Base-by-base conservation (phyloP, 768 basidiomycete species). In the Trametes meyenii region DNA sequence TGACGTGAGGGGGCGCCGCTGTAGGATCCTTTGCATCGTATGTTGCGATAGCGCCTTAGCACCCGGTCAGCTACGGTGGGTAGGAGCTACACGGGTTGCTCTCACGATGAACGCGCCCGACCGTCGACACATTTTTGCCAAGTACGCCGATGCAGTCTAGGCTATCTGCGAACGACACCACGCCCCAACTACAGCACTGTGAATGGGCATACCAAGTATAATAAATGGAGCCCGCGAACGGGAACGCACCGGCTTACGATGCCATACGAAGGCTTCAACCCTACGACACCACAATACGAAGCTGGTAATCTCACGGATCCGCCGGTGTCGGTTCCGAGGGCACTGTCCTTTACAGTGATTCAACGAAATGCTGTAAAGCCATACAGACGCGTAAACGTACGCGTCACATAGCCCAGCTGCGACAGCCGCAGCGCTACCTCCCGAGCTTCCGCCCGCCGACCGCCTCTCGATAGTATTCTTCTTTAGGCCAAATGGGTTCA, bases 261-360 rank as follows among this genome's bases (percentile, higher is more conserved):
- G 3, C 96, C 96, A 67, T 98, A 98, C 0, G 95, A 96, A 0
- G 96, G 96, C 70, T 99, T 99, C 45, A 98, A 75, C 0, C 97
- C 97, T 2, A 92, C 86, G 0, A 97, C 79, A 5, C 95, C 94
- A 66, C 94, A 97, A 69, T 98, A 98, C 2, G 94, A 88, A 0
- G 97, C 97, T 0, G 97, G 97, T 2, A 99, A 78, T 42, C 96
- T 84, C 11, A 89, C 87, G 5, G 97, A 98, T 0, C 96, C 97
- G 8, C 97, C 96, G 0, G 96, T 98, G 72, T 99, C 97, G 2
- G 95, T 96, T 0, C 89, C 92, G 21, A 98, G 71, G 0, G 96
- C 94, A 17, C 96, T 97, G 66, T 54, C 61, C 46, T 60, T 36
- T 38, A 61, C 44, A 48, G 38, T 44, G 23, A 38, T 61, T 67